A percentile compares a stretch with the other conserved stretches of the same genome.
Conservation (phyloP, 306 rosid species). For the Quercus glauca region DNA sequence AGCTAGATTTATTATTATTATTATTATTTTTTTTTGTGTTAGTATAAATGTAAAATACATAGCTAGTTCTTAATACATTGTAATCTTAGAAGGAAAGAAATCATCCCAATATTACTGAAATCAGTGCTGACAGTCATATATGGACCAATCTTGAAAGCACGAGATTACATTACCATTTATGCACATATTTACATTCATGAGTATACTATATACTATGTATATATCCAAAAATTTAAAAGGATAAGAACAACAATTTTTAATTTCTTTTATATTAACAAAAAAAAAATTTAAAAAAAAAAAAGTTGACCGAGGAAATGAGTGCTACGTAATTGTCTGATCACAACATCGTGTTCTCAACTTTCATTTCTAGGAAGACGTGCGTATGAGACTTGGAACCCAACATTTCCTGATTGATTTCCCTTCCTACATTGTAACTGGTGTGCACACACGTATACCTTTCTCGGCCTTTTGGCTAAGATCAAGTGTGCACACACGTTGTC, state of each 20-base stretch:
- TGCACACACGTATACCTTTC: background rate
- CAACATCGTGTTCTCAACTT: too few species aligned
- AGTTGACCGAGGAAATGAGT: too few species aligned
- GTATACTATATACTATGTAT: too few species aligned
- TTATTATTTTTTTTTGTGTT: background rate
- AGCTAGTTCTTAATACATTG: background rate
- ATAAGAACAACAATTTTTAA: too few species aligned
- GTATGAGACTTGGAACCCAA: conserved; percentile 4
- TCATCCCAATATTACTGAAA: background rate
- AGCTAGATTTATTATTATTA: too few species aligned
- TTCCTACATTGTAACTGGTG: background rate
- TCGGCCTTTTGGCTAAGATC: background rate
- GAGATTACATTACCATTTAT: too few species aligned
- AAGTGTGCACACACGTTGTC: background rate
- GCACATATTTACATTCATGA: too few species aligned
- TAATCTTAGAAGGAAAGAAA: background rate
- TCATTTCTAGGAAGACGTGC: background rate
- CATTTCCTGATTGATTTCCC: background rate
- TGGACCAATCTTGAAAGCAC: too few species aligned
- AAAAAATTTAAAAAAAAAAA: too few species aligned
- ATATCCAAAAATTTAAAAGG: too few species aligned
- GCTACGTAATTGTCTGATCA: too few species aligned
- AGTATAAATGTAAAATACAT: background rate
- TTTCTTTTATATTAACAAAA: too few species aligned
- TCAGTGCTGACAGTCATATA: background rate